Percentiles rank a stretch among this genome's conserved stretches.
Evolutionary conservation across 129 eudicot genomes (phyloP).

Genomic region (Helianthus annuus): HanXRQr2.0-SUNRISE NC_035446.2:166019391-166019890

Average conservation of each 20-base stretch:
- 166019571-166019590: background rate
- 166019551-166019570: background rate
- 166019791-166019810: background rate
- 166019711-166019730: background rate
- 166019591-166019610: background rate
- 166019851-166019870: background rate
- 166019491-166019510: background rate
- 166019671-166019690: too few species aligned
- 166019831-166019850: background rate
- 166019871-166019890: background rate
- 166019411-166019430: too few species aligned
- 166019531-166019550: background rate
- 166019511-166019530: background rate
- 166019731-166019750: background rate
- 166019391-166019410: too few species aligned
- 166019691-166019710: too few species aligned
- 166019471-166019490: background rate
- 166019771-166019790: background rate
- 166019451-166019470: too few species aligned
- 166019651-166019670: too few species aligned
- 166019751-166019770: background rate
- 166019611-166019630: background rate
- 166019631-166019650: background rate
- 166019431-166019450: too few species aligned
- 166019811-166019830: background rate